phyloP scores from a whole-genome alignment of 345 rosid species.

The Rhizophora apiculata region DNA sequence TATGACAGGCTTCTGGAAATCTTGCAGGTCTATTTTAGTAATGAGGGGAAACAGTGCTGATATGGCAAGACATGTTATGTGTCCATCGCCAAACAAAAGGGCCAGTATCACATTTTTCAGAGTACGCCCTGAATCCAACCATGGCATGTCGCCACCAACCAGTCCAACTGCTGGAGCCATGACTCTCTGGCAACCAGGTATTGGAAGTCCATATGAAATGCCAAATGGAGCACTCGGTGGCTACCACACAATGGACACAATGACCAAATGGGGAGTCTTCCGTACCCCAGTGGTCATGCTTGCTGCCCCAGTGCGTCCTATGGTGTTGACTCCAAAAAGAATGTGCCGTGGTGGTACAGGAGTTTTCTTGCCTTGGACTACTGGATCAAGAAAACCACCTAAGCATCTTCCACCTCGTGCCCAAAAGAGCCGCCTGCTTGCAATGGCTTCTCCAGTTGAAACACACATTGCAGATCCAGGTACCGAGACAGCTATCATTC shows the following conservation, averaged over 20 bases:
- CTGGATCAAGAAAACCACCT: slow-evolving; percentile 53
- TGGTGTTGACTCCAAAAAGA: slow-evolving; percentile 47
- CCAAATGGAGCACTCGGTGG: slow-evolving; percentile 42
- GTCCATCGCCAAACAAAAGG: slow-evolving; percentile 51
- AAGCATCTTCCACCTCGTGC: slow-evolving; percentile 95
- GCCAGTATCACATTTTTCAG: slow-evolving; percentile 78
- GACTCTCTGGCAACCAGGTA: slow-evolving; percentile 61
- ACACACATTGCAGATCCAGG: slow-evolving; percentile 38
- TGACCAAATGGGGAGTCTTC: slow-evolving; percentile 48
- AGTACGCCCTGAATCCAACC: slow-evolving; percentile 52
- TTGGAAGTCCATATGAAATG: slow-evolving; percentile 40
- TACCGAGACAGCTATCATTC: slow-evolving; percentile 39
- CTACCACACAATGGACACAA: slow-evolving; percentile 36
- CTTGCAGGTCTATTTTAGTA: slow-evolving; percentile 2
- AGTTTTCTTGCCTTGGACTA: slow-evolving; percentile 88
- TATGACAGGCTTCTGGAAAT: background rate
- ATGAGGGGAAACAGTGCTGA: slow-evolving; percentile 7
- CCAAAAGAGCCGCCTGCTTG: slow-evolving; percentile 53
- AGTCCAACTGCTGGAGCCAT: slow-evolving; percentile 53
- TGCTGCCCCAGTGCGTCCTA: slow-evolving; percentile 57
- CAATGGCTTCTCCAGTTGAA: slow-evolving; percentile 38
- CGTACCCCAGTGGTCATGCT: slow-evolving; percentile 62
- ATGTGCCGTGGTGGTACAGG: slow-evolving; percentile 63
- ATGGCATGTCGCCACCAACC: slow-evolving; percentile 46
- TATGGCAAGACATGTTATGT: slow-evolving; percentile 2